phyloP scores from a whole-genome alignment of 2,329 filamentous ascomycete species.

The Trichothecium roseum region DNA sequence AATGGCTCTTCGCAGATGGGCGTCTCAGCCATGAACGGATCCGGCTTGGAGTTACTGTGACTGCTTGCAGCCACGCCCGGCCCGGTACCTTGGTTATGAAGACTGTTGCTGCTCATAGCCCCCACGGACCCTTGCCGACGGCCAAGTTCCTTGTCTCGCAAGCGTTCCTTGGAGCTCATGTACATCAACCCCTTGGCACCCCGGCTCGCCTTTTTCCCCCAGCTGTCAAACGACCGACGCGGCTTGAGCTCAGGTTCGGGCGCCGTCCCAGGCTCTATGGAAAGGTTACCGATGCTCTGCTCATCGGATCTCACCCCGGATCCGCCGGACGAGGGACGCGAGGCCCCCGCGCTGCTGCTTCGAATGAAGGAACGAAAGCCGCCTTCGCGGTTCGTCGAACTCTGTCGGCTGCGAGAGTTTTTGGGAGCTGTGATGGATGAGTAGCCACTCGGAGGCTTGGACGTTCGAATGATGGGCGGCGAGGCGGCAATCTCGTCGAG shows the following conservation, averaged over 20 bases:
- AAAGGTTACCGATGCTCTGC: conserved; percentile 54
- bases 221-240: conserved; percentile 49
- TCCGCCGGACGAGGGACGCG: conserved; percentile 49
- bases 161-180: conserved; percentile 60
- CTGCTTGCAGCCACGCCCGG: conserved; percentile 15
- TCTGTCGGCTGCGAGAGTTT: conserved; percentile 36
- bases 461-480: conserved; percentile 68
- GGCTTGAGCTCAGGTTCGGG: conserved; percentile 41
- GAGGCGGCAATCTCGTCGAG: conserved; percentile 51
- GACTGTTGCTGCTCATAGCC: conserved; percentile 2
- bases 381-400: conserved; percentile 35
- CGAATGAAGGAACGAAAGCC: conserved; percentile 52
- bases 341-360: conserved; percentile 25
- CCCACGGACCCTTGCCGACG: conserved; percentile 33
- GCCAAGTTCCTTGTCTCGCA: conserved; percentile 55
- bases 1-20: conserved; percentile 45
- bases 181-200: conserved; percentile 54
- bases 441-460: conserved; percentile 69
- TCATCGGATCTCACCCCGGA: conserved; percentile 46
- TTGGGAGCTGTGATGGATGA: conserved; percentile 59
- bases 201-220: conserved; percentile 43
- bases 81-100: neutral
- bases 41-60: conserved; percentile 25
- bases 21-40: conserved; percentile 41
- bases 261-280: conserved; percentile 45